Conservation (phyloP, 139 green algal genomes). For the Eudorina sp. region DNA sequence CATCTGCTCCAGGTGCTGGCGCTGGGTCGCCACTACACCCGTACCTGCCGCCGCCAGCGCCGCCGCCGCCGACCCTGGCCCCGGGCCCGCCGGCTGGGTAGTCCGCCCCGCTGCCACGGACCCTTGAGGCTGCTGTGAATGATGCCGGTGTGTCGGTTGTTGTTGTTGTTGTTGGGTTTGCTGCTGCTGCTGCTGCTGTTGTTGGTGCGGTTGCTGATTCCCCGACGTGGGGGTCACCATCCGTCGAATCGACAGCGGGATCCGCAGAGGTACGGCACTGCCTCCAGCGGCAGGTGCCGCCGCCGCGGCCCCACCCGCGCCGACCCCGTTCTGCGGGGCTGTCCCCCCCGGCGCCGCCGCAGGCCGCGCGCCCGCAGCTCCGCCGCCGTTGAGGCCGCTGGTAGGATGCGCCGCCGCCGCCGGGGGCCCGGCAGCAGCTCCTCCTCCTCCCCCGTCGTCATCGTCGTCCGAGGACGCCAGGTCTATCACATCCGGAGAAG, state of each 20-base stretch:
- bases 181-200: too few relatives aligned
- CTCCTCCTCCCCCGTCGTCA: neutral
- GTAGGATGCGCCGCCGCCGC: neutral
- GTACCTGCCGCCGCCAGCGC: neutral
- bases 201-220: too few relatives aligned
- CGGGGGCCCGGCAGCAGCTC: neutral
- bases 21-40: neutral
- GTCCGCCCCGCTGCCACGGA: too few relatives aligned
- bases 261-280: neutral
- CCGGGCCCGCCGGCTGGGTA: too few relatives aligned
- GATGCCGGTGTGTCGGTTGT: too few relatives aligned
- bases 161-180: too few relatives aligned
- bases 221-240: neutral
- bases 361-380: neutral
- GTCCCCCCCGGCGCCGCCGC: too few relatives aligned
- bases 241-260: neutral
- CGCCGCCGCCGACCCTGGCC: neutral
- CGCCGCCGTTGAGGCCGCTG: neutral
- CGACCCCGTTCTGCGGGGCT: neutral
- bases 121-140: too few relatives aligned
- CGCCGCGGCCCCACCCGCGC: neutral
- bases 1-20: slow-evolving; percentile 11
- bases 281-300: neutral
- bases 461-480: slow-evolving; percentile 49
- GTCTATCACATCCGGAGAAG: slow-evolving; percentile 24